Evolutionary conservation across 2,329 filamentous ascomycete species (phyloP).

Genomic region (Tolypocladium paradoxum): DNA sequence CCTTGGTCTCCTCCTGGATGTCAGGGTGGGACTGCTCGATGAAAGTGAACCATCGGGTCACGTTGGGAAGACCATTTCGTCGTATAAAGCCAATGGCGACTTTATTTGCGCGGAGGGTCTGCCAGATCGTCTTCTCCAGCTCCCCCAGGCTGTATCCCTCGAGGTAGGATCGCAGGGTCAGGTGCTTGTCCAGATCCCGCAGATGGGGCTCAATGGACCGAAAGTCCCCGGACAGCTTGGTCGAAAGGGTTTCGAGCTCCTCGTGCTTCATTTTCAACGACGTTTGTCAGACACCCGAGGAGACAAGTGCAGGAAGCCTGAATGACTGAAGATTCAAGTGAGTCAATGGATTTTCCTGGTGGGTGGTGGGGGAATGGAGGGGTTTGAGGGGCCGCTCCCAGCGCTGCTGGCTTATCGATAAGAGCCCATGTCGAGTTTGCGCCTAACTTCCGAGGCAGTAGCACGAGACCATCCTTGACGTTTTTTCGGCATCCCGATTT

Average conservation of each 20-base stretch:
- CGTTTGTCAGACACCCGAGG: neutral
- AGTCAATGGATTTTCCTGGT: conserved; percentile 14
- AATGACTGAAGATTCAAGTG: conserved; percentile 4
- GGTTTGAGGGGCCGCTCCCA: conserved; percentile 7
- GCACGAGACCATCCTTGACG: neutral
- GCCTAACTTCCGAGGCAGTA: conserved; percentile 17
- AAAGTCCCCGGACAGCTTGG: conserved; percentile 56
- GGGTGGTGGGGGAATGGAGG: conserved; percentile 13
- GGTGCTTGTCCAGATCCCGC: conserved; percentile 71
- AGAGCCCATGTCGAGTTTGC: conserved; percentile 2
- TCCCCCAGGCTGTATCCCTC: conserved; percentile 69
- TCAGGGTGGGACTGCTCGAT: conserved; percentile 74
- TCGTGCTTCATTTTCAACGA: conserved; percentile 41
- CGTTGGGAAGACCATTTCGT: conserved; percentile 64
- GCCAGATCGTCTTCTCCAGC: conserved; percentile 74
- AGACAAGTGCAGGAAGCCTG: neutral
- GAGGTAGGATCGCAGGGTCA: conserved; percentile 78
- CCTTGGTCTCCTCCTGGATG: conserved; percentile 59
- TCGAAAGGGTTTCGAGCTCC: conserved; percentile 41
- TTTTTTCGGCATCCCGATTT: conserved; percentile 1
- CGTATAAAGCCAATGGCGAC: conserved; percentile 74
- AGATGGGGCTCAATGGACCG: conserved; percentile 70
- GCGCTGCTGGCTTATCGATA: conserved; percentile 13
- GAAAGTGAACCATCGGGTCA: conserved; percentile 79
- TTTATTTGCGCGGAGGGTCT: conserved; percentile 70